These are phyloP conservation scores for Scytalidium lignicola DNA, from an alignment of 2,329 filamentous ascomycete species.

Conservation along the genomic window DNA sequence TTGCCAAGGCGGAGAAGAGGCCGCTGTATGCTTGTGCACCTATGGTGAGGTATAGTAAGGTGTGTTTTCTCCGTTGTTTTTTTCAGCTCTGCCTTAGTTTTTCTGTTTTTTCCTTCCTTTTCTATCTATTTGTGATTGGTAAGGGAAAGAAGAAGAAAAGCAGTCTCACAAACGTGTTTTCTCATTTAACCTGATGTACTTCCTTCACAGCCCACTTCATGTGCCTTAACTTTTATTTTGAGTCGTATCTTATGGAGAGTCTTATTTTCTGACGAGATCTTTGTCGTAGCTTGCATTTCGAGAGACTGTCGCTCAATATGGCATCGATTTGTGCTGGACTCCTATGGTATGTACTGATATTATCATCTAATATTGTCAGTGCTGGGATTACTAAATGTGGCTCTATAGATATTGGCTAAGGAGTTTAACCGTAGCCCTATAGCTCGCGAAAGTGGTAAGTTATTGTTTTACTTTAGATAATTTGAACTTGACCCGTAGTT, in stretches of 20 bases:
- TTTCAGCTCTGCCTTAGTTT: too few relatives aligned
- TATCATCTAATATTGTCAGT: not conserved
- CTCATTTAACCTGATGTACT: too few relatives aligned
- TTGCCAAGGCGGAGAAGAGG: conserved; percentile 44
- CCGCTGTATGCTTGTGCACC: conserved; percentile 57
- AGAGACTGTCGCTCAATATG: conserved; percentile 59
- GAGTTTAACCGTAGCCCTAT: conserved; percentile 59
- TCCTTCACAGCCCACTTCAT: too few relatives aligned
- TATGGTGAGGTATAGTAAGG: conserved; percentile 64
- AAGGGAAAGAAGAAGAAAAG: too few relatives aligned
- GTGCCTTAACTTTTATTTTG: too few relatives aligned
- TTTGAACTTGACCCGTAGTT: too few relatives aligned
- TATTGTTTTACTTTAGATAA: conserved; percentile 5
- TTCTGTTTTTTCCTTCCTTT: too few relatives aligned
- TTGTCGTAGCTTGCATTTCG: conserved; percentile 58
- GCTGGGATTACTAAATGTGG: not conserved
- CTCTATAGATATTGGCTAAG: conserved; percentile 52
- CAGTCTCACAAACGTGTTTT: too few relatives aligned
- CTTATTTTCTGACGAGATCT: conserved; percentile 2
- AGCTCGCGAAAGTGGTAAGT: conserved; percentile 54
- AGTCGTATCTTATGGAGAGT: too few relatives aligned
- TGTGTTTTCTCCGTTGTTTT: conserved; percentile 16
- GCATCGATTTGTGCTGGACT: conserved; percentile 63
- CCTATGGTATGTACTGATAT: conserved; percentile 48
- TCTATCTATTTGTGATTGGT: too few relatives aligned